Evolutionary conservation across 768 basidiomycete genomes (phyloP), one percentile per base, ranked within the genome.

Genomic region (Fistulinella prunicolor): DNA sequence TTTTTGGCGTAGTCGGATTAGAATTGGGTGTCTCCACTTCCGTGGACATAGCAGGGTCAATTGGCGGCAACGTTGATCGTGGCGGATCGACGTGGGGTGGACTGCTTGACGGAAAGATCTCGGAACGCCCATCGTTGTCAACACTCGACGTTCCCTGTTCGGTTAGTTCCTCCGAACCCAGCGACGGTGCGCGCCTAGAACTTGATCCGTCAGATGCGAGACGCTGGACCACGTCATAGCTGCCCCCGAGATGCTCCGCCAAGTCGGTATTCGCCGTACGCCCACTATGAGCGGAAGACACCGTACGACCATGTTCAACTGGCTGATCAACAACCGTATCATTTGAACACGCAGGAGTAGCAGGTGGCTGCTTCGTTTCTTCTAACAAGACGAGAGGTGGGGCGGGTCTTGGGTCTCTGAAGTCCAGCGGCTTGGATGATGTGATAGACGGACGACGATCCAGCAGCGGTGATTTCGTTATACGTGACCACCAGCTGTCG

Each of bases 371-470:
- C 12, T 55, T 58, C 14, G 55, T 56, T 24, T 86, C 80, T 46
- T 80, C 76, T 44, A 87, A 81, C 3, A 80, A 38, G n/a, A 73
- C 70, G 5, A 92, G 73, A 12, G 73, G 73, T 0, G 90, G 90
- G 4, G 80, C 80, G 1, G 89, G 87, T 43, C 83, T 82, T 1
- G 92, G 91, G 66, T 94, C 91, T 19, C 87, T 79, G 59, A 93
- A 79, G 19, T 89, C 83, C 13, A 73, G 62, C 38, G 38, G 56
- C 49, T 43, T 65, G 57, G 50, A 61, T 47, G 67, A 60, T 46
- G 67, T 67, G 46, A 72, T 72, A 56, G 75, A 81, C 10, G 67
- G 50, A 21, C 74, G 72, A 34, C 82, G 76, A 53, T 87, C 86
- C 22, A 86, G 73, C 42, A 88, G 71, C 28, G 80, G 77, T 16